Base-by-base conservation (phyloP, 306 rosid genomes). In the Quercus bicolor region DNA sequence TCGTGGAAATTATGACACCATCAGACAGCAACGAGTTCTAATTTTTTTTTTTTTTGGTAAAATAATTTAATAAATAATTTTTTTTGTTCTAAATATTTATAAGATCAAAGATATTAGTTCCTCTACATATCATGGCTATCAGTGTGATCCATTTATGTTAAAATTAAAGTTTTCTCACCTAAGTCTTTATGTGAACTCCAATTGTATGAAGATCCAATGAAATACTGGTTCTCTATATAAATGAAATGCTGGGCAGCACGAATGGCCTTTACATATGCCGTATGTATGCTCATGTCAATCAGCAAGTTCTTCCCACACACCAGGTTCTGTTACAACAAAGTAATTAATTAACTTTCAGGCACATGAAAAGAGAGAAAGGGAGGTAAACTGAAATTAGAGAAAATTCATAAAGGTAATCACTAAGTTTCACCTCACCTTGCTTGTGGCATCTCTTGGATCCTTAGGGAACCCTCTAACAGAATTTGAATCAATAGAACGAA, bases 261-360 rank as follows among this genome's bases (percentile, higher is more conserved):
- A 72, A 95, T 95, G 62, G 99, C 98, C 88, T 90, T 91, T 77
- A 95, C 94, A 48, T 95, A 93, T 55, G 99, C 99, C 26, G 96
- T 84, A 57, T 95, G 99, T 86, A 95, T 95, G 87, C 99, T 95
- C 99, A 95, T 95, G 90, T 95, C 99, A 29, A 95, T 95, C 85
- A 95, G 83, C 85, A 95, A 87, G 87, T 95, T 95, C 85, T 95
- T 95, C 78, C 99, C 98, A 71, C 98, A 93, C 75, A 93, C 90
- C 9, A 95, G 84, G 83, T 91, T 93, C 99, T 95, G 96, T 75
- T 72, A 74, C 24, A 84, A 75, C 53, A 85, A 75, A 68, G 72
- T 19, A 14, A 83, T 29, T 37, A 70, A 64, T 85, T 34, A 89
- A 68, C 74, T 52, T 23, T 77, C 70, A 18, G 26, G 6, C 78